Conservation (phyloP, 2,329 filamentous ascomycete genomes). For the Fusarium chlamydosporum region DNA sequence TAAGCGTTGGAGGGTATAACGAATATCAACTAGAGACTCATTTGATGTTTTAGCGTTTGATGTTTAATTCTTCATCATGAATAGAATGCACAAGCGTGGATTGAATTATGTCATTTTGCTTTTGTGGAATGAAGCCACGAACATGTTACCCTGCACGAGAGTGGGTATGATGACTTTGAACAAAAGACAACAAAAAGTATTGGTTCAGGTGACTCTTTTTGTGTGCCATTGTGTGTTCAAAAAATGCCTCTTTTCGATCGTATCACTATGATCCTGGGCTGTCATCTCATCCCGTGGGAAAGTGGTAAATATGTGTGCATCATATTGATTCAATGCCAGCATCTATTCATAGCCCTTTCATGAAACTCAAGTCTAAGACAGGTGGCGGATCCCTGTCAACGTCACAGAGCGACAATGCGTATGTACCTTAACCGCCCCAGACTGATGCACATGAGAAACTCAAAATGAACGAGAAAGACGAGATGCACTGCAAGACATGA, state of each 20-base stretch:
- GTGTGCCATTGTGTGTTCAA: background rate
- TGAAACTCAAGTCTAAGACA: conserved; percentile 36
- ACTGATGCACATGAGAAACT: conserved; percentile 25
- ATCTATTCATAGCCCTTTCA: conserved; percentile 32
- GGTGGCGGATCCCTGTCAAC: conserved; percentile 28
- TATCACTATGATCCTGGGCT: background rate
- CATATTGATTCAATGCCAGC: conserved; percentile 11
- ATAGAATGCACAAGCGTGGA: conserved; percentile 18
- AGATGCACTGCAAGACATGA: conserved; percentile 6
- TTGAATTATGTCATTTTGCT: conserved; percentile 23
- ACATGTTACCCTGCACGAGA: conserved; percentile 33
- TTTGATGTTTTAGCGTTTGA: conserved; percentile 23
- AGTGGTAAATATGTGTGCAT: conserved; percentile 19
- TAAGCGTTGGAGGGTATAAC: conserved; percentile 15
- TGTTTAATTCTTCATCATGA: conserved; percentile 12
- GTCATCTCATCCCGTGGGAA: conserved; percentile 7
- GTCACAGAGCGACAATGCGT: conserved; percentile 13
- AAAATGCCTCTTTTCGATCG: background rate
- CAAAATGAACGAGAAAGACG: conserved; percentile 8
- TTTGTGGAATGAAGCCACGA: conserved; percentile 27
- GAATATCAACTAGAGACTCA: conserved; percentile 13
- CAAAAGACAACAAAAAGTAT: conserved; percentile 20
- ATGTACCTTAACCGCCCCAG: conserved; percentile 3
- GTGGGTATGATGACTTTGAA: conserved; percentile 18
- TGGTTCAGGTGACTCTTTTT: conserved; percentile 24